phyloP scores from a whole-genome alignment of 257 asterid genomes.

The Cordia subcordata region DNA sequence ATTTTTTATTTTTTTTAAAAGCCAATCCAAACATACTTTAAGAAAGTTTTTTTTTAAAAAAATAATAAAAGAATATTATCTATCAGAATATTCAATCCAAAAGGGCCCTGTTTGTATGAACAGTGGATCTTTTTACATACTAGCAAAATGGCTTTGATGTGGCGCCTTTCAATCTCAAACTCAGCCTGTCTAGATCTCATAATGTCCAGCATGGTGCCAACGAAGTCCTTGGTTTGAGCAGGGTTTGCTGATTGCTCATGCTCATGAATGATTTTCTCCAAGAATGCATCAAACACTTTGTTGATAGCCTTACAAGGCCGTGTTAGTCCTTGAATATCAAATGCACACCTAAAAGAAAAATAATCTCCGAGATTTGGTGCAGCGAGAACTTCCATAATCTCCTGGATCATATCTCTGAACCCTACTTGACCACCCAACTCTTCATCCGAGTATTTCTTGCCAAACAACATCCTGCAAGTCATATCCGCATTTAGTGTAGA shows the following conservation, averaged over 20 bases:
- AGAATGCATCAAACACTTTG: slow-evolving; percentile 34
- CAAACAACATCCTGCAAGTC: no score
- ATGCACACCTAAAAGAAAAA: slow-evolving; percentile 28
- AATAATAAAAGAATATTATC: no score
- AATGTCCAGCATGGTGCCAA: no score
- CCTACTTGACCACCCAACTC: no score
- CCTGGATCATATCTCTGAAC: slow-evolving; percentile 29
- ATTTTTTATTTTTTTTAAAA: no score
- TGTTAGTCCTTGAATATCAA: slow-evolving; percentile 48
- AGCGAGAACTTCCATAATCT: slow-evolving; percentile 32
- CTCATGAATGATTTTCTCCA: slow-evolving; percentile 46
- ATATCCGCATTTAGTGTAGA: no score
- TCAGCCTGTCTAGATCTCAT: slow-evolving; percentile 27
- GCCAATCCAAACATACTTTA: no score
- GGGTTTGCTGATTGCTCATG: slow-evolving; percentile 16
- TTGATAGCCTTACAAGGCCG: slow-evolving; percentile 26
- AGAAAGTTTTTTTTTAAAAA: no score
- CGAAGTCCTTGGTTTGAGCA: slow-evolving; percentile 23
- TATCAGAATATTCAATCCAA: no score
- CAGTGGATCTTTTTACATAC: slow-evolving; percentile 22
- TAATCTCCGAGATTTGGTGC: slow-evolving; percentile 45
- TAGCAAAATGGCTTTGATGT: slow-evolving; percentile 51
- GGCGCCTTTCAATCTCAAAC: slow-evolving; percentile 39
- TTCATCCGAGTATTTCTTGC: no score
- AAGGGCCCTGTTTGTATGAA: no score